Evolutionary conservation across 2,329 filamentous ascomycete genomes (phyloP).

Genomic region (Eutypella sp.): DNA sequence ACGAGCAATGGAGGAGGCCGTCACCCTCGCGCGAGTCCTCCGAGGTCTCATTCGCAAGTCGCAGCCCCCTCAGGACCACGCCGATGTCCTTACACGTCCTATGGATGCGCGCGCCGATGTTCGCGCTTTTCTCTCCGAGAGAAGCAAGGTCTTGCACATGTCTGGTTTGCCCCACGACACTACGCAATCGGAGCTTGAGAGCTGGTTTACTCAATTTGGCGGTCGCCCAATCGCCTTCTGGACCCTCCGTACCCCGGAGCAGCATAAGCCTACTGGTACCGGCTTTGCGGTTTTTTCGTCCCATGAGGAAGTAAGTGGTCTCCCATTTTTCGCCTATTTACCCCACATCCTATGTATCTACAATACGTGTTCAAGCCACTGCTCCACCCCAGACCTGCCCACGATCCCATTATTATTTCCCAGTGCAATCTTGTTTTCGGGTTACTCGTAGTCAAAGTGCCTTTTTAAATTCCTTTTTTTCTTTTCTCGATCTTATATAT

Average conservation of each 20-base stretch:
- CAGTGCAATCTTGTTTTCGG: not conserved
- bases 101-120: constrained; percentile 98
- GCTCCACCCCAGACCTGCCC: constrained; percentile 5
- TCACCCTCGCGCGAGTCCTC: constrained; percentile 88
- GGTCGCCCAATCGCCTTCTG: constrained; percentile 98
- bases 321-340: too few relatives aligned
- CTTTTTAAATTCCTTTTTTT: not conserved
- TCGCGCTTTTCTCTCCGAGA: constrained; percentile 88
- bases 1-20: constrained; percentile 94
- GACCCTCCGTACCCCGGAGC: constrained; percentile 95
- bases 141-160: constrained; percentile 97
- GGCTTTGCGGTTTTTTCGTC: constrained; percentile 98
- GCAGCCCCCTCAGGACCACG: constrained; percentile 86
- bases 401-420: not conserved
- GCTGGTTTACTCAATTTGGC: constrained; percentile 99
- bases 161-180: constrained; percentile 96
- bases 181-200: constrained; percentile 96
- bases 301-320: constrained; percentile 94
- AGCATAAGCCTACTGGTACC: constrained; percentile 98
- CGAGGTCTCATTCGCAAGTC: constrained; percentile 93
- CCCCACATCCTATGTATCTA: not conserved
- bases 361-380: not conserved
- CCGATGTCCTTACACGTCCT: constrained; percentile 87
- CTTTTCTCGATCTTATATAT: constrained; percentile 1
- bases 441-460: too few relatives aligned